Base-by-base conservation (phyloP, 306 rosid species). In the Gynostemma pentaphyllum region DNA sequence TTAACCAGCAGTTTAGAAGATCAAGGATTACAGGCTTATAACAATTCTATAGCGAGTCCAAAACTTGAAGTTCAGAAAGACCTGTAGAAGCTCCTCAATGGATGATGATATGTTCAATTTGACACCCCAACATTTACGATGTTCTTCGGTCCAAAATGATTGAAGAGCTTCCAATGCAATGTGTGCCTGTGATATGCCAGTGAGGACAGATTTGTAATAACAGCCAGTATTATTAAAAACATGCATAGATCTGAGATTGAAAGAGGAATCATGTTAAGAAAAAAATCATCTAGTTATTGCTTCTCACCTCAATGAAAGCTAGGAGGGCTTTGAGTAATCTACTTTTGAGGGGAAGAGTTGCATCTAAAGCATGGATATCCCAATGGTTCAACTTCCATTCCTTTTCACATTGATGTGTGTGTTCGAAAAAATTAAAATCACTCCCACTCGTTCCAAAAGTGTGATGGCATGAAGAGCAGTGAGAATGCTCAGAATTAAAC, bases 41-140 rank as follows among this genome's bases (percentile, higher is more conserved):
- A 19, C 12, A 60, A 23, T 18, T 60, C 12, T 23, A 61, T 7
- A 1, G 34, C 23, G 22, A 61, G 49, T 12, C 15, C 34, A 40
- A 29, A 29, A 61, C 22, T 23, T 40, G 37, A 39, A 41, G 14
- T 24, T 34, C 37, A 40, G 15, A 23, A 40, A 72, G 56, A 92
- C 99, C 97, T 94, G 84, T 57, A 88, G 67, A 75, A 86, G 82
- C 66, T 88, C 97, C 68, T 88, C 95, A 53, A 67, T 63, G 9
- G 96, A 76, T 34, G 82, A 81, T 71, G 95, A 78, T 14, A 60
- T 74, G 77, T 75, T 78, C 80, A 94, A 70, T 74, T 79, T 94
- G 70, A 65, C 67, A 47, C 87, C 94, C 99, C 97, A 94, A 14
- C 51, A 77, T 81, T 64, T 78, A 64, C 97, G 81, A 49, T 41